These are phyloP conservation scores for Axilococcus clingmanii DNA, from an alignment of 139 green algal species.

Conservation along the genomic window DNA sequence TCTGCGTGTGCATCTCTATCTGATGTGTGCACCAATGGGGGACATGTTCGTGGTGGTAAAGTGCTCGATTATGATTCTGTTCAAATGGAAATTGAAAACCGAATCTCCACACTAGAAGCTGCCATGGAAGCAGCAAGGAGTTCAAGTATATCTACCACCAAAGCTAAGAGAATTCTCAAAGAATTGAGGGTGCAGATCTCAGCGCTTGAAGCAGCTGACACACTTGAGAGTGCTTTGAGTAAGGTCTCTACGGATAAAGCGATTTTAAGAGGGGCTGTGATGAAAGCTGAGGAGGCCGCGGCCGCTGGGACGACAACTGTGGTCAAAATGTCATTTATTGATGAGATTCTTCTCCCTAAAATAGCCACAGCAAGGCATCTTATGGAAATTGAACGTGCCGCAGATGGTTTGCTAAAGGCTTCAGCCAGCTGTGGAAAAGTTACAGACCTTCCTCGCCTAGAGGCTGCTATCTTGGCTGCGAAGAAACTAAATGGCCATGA, in stretches of 20 bases:
- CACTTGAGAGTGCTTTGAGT: slow-evolving; percentile 41
- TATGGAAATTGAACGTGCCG: slow-evolving; percentile 51
- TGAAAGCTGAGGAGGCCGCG: slow-evolving; percentile 42
- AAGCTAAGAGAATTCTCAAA: slow-evolving; percentile 59
- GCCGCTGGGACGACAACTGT: background rate
- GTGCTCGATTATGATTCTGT: slow-evolving; percentile 4
- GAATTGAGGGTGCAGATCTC: slow-evolving; percentile 55
- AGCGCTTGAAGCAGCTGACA: slow-evolving; percentile 40
- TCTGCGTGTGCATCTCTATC: background rate
- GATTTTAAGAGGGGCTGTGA: slow-evolving; percentile 28
- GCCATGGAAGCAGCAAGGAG: slow-evolving; percentile 51
- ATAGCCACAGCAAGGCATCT: slow-evolving; percentile 31
- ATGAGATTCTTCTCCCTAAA: slow-evolving; percentile 20
- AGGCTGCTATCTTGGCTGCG: slow-evolving; percentile 54
- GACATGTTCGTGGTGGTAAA: background rate
- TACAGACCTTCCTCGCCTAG: slow-evolving; percentile 52
- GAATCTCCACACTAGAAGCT: slow-evolving; percentile 39
- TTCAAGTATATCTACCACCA: slow-evolving; percentile 47
- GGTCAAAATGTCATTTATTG: slow-evolving; percentile 21
- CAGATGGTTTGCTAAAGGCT: slow-evolving; percentile 46
- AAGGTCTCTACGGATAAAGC: slow-evolving; percentile 1
- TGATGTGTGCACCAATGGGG: background rate
- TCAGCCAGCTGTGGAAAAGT: slow-evolving; percentile 28
- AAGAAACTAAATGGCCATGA: slow-evolving; percentile 57
- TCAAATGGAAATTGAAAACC: slow-evolving; percentile 20